Base-by-base conservation (phyloP, 345 rosid species). In the Eucalyptus polyanthemos region DNA sequence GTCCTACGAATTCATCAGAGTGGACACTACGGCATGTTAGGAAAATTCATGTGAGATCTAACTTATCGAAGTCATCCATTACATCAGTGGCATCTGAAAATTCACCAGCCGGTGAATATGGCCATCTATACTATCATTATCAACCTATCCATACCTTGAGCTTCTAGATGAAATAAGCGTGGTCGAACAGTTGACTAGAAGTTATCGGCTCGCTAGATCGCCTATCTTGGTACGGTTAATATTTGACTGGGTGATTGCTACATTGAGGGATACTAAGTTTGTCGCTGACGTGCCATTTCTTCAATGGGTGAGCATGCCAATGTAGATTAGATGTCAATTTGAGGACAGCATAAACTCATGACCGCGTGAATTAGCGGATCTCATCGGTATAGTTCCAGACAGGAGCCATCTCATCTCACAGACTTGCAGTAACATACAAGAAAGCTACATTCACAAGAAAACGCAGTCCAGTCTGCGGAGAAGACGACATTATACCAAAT, bases 231-330 rank as follows among this genome's bases (percentile, higher is more conserved):
- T 72, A 21, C 4, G 45, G 14, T 17, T 24, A 40, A 37, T 37
- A 34, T 9, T 34, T 1, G 7, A 69, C 8, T 17, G 81, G 81
- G 44, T 34, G 25, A 69, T 17, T 72, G 81, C 81, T 34, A 34
- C 14, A 34, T 9, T 1, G 14, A 72, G 45, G 0, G 25, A 17
- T 72, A 72, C 81, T 72, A 10, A 72, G 81, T 11, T 72, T 3
- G 22, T 72, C 0, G 5, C 12, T 4, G 8, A 5, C 2, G 25
- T 19, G 14, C 45, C 81, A 1, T 4, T 37, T 27, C 81, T 19
- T 37, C 27, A 7, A 10, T 27, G 7, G 5, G 25, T 17, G 45
- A 19, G 25, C 81, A 37, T 72, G 45, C 45, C 44, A 9, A 34
- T 40, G 25, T 9, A 34, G 81, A 72, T 34, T 9, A 69, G 27